Base-by-base conservation (phyloP, 164 flowering plant species). In the Paratinospora sagittata region DNA sequence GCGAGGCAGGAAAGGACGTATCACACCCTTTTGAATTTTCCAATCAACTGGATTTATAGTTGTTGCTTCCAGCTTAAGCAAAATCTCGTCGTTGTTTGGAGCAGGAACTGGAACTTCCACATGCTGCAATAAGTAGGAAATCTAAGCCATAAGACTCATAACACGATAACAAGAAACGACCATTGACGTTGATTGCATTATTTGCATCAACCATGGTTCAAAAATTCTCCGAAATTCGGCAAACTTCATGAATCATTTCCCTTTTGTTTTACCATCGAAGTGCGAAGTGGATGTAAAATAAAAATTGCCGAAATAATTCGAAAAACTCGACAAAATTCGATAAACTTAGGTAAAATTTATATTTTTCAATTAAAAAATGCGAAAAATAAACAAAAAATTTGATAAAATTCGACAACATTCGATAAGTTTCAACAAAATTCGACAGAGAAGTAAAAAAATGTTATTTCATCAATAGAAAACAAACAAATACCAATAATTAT, bases 1-100 rank as follows among this genome's bases (percentile, higher is more conserved):
- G 76, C 81, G 78, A 24, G 93, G 90, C 3, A 84, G 17, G 63
- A 90, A 0, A 7, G 88, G 90, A 11, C 89, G 84, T 10, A 82
- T 1, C 34, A 74, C 0, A 23, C 92, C 90, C 71, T 85, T 81
- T 82, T 89, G 89, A 27, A 84, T 76, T 70, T 83, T 89, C 89
- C 88, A 88, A 77, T 90, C 97, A 73, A 81, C 60, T 5, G 97
- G 90, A 80, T 90, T 90, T 11, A 90, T 67, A 66, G 80, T 83
- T 26, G 73, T 73, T 39, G 93, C 97, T 74, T 90, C 97, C 67
- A 89, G 0, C 70, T 84, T 90, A 0, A 90, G 8, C 80, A 89
- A 74, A 61, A 90, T 79, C 77, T 90, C 92, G 64, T 65, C 86
- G 64, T 82, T 84, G 30, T 74, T 82, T 11, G 97, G 90, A 43